Evolutionary conservation across 2,329 filamentous ascomycete species (phyloP).

Genomic region (Cordyceps cicadae): DNA sequence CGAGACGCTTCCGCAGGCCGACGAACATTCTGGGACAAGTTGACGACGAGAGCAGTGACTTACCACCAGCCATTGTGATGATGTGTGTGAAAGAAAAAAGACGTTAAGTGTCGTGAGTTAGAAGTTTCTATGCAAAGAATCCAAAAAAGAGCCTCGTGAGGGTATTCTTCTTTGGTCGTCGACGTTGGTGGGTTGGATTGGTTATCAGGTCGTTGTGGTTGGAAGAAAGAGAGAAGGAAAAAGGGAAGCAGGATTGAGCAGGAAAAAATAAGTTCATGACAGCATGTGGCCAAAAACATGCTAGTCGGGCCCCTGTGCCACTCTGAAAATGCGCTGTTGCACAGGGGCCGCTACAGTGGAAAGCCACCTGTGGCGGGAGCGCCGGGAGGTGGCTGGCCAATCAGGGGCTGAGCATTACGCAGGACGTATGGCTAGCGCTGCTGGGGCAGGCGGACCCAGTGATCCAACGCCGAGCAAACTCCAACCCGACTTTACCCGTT

Average conservation of each 20-base stretch:
- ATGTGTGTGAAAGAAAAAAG: slow-evolving; percentile 15
- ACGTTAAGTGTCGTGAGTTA: slow-evolving; percentile 16
- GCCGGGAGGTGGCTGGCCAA: slow-evolving; percentile 25
- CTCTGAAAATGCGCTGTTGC: not conserved
- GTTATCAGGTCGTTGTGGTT: slow-evolving; percentile 15
- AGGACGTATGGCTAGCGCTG: slow-evolving; percentile 2
- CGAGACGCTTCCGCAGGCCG: not conserved
- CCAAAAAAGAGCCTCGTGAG: slow-evolving; percentile 15
- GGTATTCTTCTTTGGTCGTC: slow-evolving; percentile 15
- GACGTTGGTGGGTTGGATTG: slow-evolving; percentile 7
- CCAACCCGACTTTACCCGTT: slow-evolving; percentile 3
- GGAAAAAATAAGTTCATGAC: slow-evolving; percentile 32
- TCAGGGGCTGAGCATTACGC: slow-evolving; percentile 27
- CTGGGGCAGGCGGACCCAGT: not conserved
- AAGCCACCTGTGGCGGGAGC: slow-evolving; percentile 26
- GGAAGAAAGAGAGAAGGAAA: slow-evolving; percentile 15
- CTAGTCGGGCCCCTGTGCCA: slow-evolving; percentile 11
- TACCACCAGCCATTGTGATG: slow-evolving; percentile 39
- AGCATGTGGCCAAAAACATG: slow-evolving; percentile 25
- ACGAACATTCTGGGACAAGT: slow-evolving; percentile 1
- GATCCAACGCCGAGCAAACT: not conserved
- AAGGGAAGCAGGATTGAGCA: slow-evolving; percentile 17
- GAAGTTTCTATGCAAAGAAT: slow-evolving; percentile 13
- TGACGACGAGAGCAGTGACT: slow-evolving; percentile 20
- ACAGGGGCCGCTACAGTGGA: not conserved